Evolutionary conservation across 257 asterid species (phyloP).

Genomic region (Przewalskia tangutica): DNA sequence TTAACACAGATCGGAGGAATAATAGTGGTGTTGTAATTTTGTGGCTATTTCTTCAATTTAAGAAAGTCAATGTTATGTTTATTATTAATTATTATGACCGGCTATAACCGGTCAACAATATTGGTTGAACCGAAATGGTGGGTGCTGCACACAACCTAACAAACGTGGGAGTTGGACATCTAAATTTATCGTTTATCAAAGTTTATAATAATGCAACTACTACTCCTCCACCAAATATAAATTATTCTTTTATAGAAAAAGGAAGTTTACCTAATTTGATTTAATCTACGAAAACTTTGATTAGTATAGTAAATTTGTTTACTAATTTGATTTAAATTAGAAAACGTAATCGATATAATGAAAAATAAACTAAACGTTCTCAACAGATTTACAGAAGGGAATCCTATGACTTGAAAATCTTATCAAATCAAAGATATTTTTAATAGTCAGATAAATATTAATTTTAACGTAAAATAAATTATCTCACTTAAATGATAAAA

Average conservation of each 20-base stretch:
- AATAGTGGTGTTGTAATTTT: neutral
- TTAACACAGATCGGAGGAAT: conserved; percentile 9
- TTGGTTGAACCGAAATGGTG: neutral
- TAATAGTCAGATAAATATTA: neutral
- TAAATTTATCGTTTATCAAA: neutral
- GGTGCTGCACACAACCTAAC: neutral
- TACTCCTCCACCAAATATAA: neutral
- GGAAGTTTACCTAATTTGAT: neutral
- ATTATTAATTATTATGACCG: neutral
- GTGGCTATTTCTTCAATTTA: neutral
- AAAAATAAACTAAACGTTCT: too few species aligned
- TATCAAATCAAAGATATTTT: too few species aligned
- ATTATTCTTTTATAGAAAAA: neutral
- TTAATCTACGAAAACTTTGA: too few species aligned
- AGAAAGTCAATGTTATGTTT: neutral
- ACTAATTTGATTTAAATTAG: too few species aligned
- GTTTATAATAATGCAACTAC: neutral
- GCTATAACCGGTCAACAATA: conserved; percentile 1
- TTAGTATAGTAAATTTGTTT: too few species aligned
- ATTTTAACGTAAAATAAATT: too few species aligned
- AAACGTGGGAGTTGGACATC: neutral
- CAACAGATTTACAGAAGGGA: neutral
- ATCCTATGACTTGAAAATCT: too few species aligned
- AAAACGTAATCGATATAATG: too few species aligned
- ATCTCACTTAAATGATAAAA: too few species aligned